Percentiles rank a stretch among this genome's conserved stretches.
Conservation (phyloP, 2,329 filamentous ascomycete genomes). For the Pezicula radicicola region DNA sequence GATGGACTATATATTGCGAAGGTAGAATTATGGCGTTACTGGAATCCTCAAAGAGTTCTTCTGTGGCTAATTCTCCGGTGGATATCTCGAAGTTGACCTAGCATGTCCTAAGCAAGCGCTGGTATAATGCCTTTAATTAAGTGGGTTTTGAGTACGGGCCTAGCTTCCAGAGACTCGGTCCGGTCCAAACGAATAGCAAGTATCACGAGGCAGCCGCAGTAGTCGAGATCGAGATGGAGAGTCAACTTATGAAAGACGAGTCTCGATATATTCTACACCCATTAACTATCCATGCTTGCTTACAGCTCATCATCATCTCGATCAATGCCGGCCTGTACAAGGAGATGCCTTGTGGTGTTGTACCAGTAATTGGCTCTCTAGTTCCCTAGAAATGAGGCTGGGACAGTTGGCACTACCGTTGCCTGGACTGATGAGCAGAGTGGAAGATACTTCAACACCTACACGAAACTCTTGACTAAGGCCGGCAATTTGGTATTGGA, state of each 20-base stretch:
- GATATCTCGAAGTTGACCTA: slow-evolving; percentile 8
- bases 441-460: slow-evolving; percentile 1
- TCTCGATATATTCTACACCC: slow-evolving; percentile 47
- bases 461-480: not conserved
- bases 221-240: slow-evolving; percentile 17
- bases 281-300: slow-evolving; percentile 50
- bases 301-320: slow-evolving; percentile 41
- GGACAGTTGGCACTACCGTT: not conserved
- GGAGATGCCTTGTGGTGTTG: slow-evolving; percentile 27
- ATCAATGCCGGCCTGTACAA: slow-evolving; percentile 25
- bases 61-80: not conserved
- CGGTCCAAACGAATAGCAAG: slow-evolving; percentile 26
- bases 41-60: not conserved
- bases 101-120: slow-evolving; percentile 23
- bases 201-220: slow-evolving; percentile 24
- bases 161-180: slow-evolving; percentile 32
- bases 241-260: slow-evolving; percentile 25
- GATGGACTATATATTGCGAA: slow-evolving; percentile 4
- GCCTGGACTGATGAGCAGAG: not conserved
- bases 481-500: not conserved
- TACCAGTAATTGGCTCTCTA: slow-evolving; percentile 21
- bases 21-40: no score
- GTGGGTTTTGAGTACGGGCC: slow-evolving; percentile 37
- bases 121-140: slow-evolving; percentile 28
- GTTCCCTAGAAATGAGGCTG: not conserved